phyloP scores from a whole-genome alignment of 768 basidiomycete species.

The Kondoa malvinella region DNA sequence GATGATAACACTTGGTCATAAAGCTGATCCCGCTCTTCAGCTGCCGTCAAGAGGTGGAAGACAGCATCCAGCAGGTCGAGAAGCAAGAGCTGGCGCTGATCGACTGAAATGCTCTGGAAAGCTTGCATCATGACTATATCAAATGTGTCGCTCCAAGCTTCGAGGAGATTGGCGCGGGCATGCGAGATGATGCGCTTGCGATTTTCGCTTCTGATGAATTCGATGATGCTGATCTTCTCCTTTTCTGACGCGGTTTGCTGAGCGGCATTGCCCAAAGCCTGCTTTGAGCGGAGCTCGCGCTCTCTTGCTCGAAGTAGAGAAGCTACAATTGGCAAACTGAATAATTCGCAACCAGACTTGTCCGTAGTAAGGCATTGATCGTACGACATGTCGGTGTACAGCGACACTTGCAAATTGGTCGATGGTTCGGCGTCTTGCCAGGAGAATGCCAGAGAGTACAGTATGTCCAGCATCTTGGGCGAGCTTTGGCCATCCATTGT shows the following conservation, averaged over 20 bases:
- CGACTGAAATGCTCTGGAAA: conserved; percentile 62
- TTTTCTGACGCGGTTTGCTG: conserved; percentile 50
- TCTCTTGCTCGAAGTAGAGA: conserved; percentile 48
- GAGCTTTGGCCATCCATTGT: conserved; percentile 43
- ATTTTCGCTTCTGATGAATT: conserved; percentile 73
- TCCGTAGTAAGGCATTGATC: conserved; percentile 53
- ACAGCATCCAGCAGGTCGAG: conserved; percentile 77
- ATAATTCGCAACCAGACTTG: conserved; percentile 58
- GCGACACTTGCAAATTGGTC: conserved; percentile 43
- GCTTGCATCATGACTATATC: conserved; percentile 74
- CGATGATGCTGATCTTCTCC: conserved; percentile 60
- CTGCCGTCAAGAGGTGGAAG: conserved; percentile 49
- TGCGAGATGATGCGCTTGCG: conserved; percentile 62
- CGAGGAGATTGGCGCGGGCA: conserved; percentile 53
- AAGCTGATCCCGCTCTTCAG: conserved; percentile 51
- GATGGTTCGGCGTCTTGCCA: conserved; percentile 60
- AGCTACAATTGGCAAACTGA: conserved; percentile 57
- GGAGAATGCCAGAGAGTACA: conserved; percentile 70
- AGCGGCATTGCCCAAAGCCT: conserved; percentile 38
- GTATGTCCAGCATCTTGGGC: conserved; percentile 67
- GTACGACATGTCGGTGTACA: conserved; percentile 47
- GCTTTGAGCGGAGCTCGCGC: conserved; percentile 47
- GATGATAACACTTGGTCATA: conserved; percentile 70
- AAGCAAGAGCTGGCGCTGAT: conserved; percentile 68
- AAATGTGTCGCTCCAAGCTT: conserved; percentile 67